Base-by-base conservation (phyloP, 2,329 filamentous ascomycete genomes). In the Curvularia lunata region DNA sequence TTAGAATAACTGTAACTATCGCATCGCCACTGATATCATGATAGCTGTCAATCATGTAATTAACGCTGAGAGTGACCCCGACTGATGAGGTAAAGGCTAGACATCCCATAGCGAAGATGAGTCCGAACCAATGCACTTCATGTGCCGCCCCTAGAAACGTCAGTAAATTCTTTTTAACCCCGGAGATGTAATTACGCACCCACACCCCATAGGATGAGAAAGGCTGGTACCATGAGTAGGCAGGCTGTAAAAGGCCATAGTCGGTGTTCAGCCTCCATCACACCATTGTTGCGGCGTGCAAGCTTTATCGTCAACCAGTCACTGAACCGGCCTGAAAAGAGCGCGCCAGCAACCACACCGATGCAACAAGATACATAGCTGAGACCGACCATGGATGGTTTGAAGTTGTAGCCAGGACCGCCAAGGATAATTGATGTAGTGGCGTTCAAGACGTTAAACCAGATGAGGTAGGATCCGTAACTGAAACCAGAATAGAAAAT, bases 151-250 rank as follows among this genome's bases (percentile, higher is more conserved):
- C 25, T 27, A 7, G 25, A 8, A 8, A 8, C 25, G 25, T 27
- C 4, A 27, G 25, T 27, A 3, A 27, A 27, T 27, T 5, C 8
- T 27, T 27, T 27, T 27, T 27, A 7, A 27, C 5, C 25, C 8
- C 25, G 25, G 25, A 27, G 25, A 27, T 27, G 5, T 27, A 1
- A 27, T 27, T 4, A 27, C 25, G 5, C 8, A 5, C 82, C 82
- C 0, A 84, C 78, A 28, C 83, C 83, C 81, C 82, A 84, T 1
- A 83, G 68, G 38, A 84, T 76, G 4, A 83, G 69, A 0, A 77
- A 78, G 9, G 72, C 76, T 0, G 81, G 80, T 5, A 82, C 72
- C 25, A 83, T 64, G 4, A 84, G 53, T 10, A 79, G 55, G 10
- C 76, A 78, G 1, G 72, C 66, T 1, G 67, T 50, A 58, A 80